Evolutionary conservation across 208 protist genomes (phyloP), one percentile per base, ranked within the genome.

Genomic region (Leishmania martiniquensis): DNA sequence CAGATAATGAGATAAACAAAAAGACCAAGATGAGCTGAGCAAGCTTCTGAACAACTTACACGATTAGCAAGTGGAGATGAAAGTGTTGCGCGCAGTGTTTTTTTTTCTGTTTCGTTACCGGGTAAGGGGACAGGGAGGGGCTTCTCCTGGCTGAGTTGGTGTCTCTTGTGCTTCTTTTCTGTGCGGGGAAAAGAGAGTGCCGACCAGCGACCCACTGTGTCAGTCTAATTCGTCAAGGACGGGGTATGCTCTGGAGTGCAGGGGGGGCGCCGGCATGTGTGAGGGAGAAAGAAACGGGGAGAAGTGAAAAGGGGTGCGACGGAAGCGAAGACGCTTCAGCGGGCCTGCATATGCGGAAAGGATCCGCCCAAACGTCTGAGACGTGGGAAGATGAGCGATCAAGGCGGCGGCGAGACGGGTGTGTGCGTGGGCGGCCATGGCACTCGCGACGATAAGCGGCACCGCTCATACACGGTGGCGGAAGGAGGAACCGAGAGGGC

Each of bases 261-360:
- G n/a, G n/a, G 37, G 65, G 39, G 47, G 65, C 29, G 65, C 42
- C 47, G 42, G 13, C 15, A n/a, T 44, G 49, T 59, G 69, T 45
- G 62, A 68, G 63, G 17, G 39, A 67, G 37, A 22, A 62, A 68
- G 54, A 20, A 63, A 59, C 22, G 73, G 22, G 71, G 57, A 20
- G 72, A 67, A 72, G 59, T 67, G 22, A 22, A 17, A n/a, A 65
- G 29, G 25, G 25, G 45, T 67, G 47, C 22, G 47, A 66, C 62
- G 63, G 4, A 42, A 47, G 37, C 15, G 25, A 29, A 29, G 25
- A 51, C 42, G 51, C 15, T 5, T 13, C 65, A 51, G 37, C 4
- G 32, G 39, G 51, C 25, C 42, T 5, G 25, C 25, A 29, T 29
- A 42, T 6, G 25, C 65, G 3, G 3, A 69, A 69, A 32, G 20